Base-by-base conservation (phyloP, 1,284 basidiomycete species). In the Sphagnurus paluster region DNA sequence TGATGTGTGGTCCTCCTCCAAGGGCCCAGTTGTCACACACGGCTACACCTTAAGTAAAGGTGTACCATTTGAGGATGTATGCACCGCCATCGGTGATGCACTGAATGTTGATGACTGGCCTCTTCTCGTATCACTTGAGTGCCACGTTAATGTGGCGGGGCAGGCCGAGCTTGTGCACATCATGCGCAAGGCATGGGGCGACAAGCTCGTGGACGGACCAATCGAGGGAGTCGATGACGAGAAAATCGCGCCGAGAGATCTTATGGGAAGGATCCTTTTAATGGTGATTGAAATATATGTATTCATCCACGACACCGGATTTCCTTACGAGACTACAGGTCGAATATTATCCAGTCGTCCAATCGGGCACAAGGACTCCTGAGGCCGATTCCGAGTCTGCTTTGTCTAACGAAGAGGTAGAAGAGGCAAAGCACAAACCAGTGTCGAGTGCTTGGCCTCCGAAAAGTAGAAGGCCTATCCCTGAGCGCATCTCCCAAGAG, bases 71-170 rank as follows among this genome's bases (percentile, higher is more conserved):
- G 42, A 67, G 14, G 68, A 68, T 29, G 80, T 81, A 1, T 80
- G 78, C 53, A 51, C 61, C n/a, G 76, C 79, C 0, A 81, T 83
- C 39, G 72, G 70, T 0, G 60, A 69, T 7, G 66, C 69, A 0
- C 60, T 81, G n/a, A 52, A 59, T 2, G 58, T 63, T 0, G 65
- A 59, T 5, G 67, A 73, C 39, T 80, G 77, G 76, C 82, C 82
- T 2, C 68, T 85, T n/a, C 59, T 84, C 42, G 72, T 85, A 30
- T 80, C 77, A 39, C 66, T 86, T 8, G 84, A 85, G 56, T 84
- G 81, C 52, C 82, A 86, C 55, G 80, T 84, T 34, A 67, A 66
- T 3, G 59, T 71, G 0, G 65, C 66, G 19, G 71, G 72, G 0
- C 82, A 85, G 57, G 60, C 64, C 25, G 70, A 81, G 46, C 62